Percentiles rank a stretch among this genome's conserved stretches.
Conservation (phyloP, 1,284 basidiomycete species). For the Gymnopus androsaceus region DNA sequence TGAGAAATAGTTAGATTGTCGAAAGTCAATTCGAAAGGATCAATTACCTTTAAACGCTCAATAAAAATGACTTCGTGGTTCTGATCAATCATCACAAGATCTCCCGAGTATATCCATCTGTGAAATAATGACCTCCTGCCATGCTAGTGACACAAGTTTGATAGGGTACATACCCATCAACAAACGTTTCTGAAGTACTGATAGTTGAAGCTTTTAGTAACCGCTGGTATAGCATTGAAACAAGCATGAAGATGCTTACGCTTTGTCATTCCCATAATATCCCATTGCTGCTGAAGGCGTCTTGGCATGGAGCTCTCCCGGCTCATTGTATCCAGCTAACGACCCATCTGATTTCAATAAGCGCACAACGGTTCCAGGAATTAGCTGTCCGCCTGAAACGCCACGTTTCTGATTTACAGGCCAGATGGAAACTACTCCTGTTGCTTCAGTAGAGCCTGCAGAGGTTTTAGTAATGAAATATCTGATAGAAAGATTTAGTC, state of each 20-base stretch:
- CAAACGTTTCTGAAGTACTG: slow-evolving; percentile 37
- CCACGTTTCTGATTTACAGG: slow-evolving; percentile 32
- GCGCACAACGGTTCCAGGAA: slow-evolving; percentile 40
- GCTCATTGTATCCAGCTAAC: slow-evolving; percentile 44
- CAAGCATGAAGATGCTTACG: slow-evolving; percentile 38
- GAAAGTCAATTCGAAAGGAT: background rate
- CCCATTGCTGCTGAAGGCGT: slow-evolving; percentile 45
- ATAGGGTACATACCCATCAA: slow-evolving; percentile 29
- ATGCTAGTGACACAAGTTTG: background rate
- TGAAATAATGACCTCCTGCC: slow-evolving; percentile 2
- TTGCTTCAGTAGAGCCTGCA: slow-evolving; percentile 41
- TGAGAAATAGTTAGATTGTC: background rate
- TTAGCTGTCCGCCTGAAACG: slow-evolving; percentile 42
- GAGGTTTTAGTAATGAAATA: no score
- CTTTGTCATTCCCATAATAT: slow-evolving; percentile 48
- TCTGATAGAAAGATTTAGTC: background rate
- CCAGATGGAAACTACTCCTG: background rate
- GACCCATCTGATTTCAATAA: slow-evolving; percentile 51
- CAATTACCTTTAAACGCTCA: slow-evolving; percentile 53
- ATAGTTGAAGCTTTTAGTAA: background rate
- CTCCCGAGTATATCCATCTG: slow-evolving; percentile 57
- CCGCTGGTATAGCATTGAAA: background rate
- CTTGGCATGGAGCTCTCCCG: slow-evolving; percentile 49
- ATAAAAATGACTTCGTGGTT: slow-evolving; percentile 51
- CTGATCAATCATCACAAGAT: slow-evolving; percentile 46